These are phyloP conservation scores for Graphium sp. DNA, from an alignment of 2,329 filamentous ascomycete genomes.

Conservation along the genomic window DNA sequence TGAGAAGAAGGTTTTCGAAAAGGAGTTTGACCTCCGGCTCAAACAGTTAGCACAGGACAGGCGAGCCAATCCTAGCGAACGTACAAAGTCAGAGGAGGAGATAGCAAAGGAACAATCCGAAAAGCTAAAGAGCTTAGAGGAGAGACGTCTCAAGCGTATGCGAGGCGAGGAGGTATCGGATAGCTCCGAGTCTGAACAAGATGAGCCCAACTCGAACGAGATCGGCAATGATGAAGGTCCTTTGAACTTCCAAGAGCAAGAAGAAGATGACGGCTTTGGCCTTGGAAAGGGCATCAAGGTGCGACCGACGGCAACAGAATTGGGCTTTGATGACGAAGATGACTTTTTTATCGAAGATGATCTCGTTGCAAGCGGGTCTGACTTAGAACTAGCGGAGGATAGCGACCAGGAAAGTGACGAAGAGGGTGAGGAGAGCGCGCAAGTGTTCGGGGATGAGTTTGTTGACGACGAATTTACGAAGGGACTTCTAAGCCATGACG, in stretches of 20 bases:
- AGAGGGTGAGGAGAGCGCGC: conserved; percentile 20
- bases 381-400: conserved; percentile 38
- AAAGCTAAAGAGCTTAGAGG: conserved; percentile 64
- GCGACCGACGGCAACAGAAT: conserved; percentile 37
- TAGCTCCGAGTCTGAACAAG: conserved; percentile 39
- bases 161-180: conserved; percentile 57
- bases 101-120: conserved; percentile 61
- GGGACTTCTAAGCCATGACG: conserved; percentile 44
- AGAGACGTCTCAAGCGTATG: conserved; percentile 74
- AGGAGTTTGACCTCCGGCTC: conserved; percentile 73
- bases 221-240: conserved; percentile 13
- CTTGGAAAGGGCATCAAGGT: conserved; percentile 41
- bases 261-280: conserved; percentile 39
- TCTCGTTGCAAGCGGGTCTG: conserved; percentile 67
- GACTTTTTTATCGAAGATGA: conserved; percentile 86
- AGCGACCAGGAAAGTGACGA: conserved; percentile 35
- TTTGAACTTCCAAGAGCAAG: conserved; percentile 21
- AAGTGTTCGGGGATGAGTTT: conserved; percentile 14
- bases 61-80: conserved; percentile 68
- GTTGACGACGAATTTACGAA: conserved; percentile 54
- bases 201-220: conserved; percentile 18
- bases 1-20: conserved; percentile 55
- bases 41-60: conserved; percentile 72
- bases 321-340: conserved; percentile 82
- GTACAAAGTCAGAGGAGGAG: conserved; percentile 86